Evolutionary conservation across 1,139 yeast genomes (phyloP).

Genomic region (Hyphopichia khmerensis): DNA sequence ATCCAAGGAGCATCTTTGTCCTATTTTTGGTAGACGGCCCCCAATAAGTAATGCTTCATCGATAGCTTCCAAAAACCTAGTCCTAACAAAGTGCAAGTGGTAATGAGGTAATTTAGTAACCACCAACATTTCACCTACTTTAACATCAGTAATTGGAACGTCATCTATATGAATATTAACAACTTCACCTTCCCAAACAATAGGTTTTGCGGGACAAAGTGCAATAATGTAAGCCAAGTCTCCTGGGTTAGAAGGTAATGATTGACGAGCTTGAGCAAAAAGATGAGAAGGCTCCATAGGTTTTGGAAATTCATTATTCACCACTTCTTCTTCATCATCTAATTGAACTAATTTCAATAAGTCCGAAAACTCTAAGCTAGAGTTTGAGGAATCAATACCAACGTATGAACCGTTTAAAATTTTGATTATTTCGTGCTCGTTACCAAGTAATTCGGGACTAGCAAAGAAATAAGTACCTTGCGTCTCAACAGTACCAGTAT

Average conservation of each 20-base stretch:
- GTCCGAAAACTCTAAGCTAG: conserved; percentile 28
- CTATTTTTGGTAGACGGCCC: conserved; percentile 40
- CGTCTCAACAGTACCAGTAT: conserved; percentile 70
- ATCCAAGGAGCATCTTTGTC: conserved; percentile 69
- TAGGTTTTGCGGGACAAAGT: conserved; percentile 77
- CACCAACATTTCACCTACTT: conserved; percentile 69
- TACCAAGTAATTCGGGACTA: conserved; percentile 53
- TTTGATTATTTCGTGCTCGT: conserved; percentile 41
- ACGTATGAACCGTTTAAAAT: conserved; percentile 45
- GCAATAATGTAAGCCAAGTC: conserved; percentile 67
- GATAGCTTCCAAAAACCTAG: conserved; percentile 50
- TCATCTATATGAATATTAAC: conserved; percentile 53
- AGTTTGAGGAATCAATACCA: conserved; percentile 34
- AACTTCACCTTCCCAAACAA: conserved; percentile 88
- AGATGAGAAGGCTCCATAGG: conserved; percentile 3
- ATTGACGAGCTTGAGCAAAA: conserved; percentile 9
- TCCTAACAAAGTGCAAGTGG: conserved; percentile 35
- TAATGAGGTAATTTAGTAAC: conserved; percentile 51
- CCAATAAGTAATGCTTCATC: conserved; percentile 52
- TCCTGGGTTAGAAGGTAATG: conserved; percentile 22
- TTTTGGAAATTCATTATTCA: conserved; percentile 7
- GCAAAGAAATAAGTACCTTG: conserved; percentile 78
- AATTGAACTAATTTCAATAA: conserved; percentile 23
- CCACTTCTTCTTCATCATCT: conserved; percentile 16
- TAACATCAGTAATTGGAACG: conserved; percentile 49